These are phyloP conservation scores for Phytophthora pini DNA, from an alignment of 352 stramenopile genomes.

Conservation along the genomic window DNA sequence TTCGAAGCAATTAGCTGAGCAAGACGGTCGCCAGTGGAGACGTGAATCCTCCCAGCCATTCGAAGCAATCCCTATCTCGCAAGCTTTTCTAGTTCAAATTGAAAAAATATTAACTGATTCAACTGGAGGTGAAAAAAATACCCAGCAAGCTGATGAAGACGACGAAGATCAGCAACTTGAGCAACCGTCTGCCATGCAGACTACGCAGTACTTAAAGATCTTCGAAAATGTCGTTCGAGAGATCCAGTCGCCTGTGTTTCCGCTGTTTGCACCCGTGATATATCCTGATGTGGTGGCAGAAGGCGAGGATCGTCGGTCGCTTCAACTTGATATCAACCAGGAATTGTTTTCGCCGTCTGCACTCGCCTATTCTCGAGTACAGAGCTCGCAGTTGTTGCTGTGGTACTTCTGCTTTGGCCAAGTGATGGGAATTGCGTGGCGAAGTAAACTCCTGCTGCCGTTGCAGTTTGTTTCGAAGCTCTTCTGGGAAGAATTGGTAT, in stretches of 20 bases:
- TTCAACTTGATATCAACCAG: conserved; percentile 62
- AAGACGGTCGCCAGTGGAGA: conserved; percentile 39
- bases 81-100: conserved; percentile 44
- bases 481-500: conserved; percentile 55
- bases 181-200: conserved; percentile 32
- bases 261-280: conserved; percentile 53
- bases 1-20: conserved; percentile 30
- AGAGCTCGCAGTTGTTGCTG: conserved; percentile 40
- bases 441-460: conserved; percentile 48
- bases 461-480: conserved; percentile 53
- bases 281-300: not conserved
- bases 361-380: conserved; percentile 16
- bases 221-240: conserved; percentile 55
- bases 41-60: conserved; percentile 41
- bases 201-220: conserved; percentile 55
- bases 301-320: not conserved
- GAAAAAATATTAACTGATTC: conserved; percentile 7
- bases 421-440: conserved; percentile 71
- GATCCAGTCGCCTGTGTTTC: conserved; percentile 66
- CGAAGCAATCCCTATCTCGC: conserved; percentile 43
- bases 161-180: conserved; percentile 21
- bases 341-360: conserved; percentile 41
- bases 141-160: conserved; percentile 27
- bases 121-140: not conserved
- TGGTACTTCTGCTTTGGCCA: conserved; percentile 69